Evolutionary conservation across 2,329 filamentous ascomycete genomes (phyloP), one percentile per base, ranked within the genome.

Genomic region (Hypoxylon sp.): DNA sequence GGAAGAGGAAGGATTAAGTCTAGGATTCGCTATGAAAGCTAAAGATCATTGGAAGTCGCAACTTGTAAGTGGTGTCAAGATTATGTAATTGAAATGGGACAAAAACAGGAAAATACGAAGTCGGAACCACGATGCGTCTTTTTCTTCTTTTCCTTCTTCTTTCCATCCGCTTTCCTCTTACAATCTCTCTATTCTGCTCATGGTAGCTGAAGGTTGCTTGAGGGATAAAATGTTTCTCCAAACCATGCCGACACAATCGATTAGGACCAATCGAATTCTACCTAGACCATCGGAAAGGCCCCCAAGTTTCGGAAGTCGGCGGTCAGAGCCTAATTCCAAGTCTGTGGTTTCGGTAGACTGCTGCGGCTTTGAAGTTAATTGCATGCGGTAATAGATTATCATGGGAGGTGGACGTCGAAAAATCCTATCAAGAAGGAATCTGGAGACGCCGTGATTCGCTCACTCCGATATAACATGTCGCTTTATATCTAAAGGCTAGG

Each of bases 361-460:
- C 42, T 31, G 42, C 42, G 11, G 33, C 46, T 35, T 50, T 14
- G 13, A 51, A 42, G 39, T 47, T 19, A 19, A 46, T 29, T 19
- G 35, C 46, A 65, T 61, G 33, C 46, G 51, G 54, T 31, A 51
- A 44, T 31, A 60, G 44, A 51, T 50, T 52, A 51, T 44, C 46
- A 5, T 6, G 4, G 44, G 42, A 26, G 35, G 59, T 55, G 29
- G 24, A 44, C 44, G 10, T 44, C 11, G 22, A 11, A 46, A 46
- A 58, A 63, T 60, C 37, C 44, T 31, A 56, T 55, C 37, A 35
- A 60, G 19, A 33, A 53, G 35, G 10, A 14, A 39, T 39, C 47
- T 54, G 57, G 64, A 29, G 56, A 60, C 39, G 68, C 68, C 68
- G 68, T 68, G 68, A 70, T 70, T 70, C 65, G 65, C 51, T 31